Base-by-base conservation (phyloP, 768 basidiomycete genomes). In the Hygrocybe punicea region DNA sequence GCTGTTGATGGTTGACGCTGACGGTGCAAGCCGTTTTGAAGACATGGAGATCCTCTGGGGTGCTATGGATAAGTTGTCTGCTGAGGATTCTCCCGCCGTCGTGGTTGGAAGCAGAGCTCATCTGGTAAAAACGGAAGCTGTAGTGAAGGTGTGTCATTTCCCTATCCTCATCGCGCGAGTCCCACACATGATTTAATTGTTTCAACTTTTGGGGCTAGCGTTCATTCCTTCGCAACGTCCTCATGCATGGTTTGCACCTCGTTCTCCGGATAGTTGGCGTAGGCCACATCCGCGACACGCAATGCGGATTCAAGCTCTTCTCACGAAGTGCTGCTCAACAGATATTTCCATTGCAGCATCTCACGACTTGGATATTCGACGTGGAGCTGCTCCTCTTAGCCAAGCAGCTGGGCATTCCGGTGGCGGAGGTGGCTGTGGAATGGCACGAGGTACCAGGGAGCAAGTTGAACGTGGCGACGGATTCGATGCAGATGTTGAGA, bases 231-330 rank as follows among this genome's bases (percentile, higher is more conserved):
- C 89, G 95, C 33, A 98, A 97, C 66, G 73, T 96, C 57, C 85
- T 96, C 55, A 98, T 97, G 95, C 87, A 96, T 65, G 89, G 88
- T 4, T 82, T 98, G 57, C 95, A 98, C 69, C 86, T 91, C 17
- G 85, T 94, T 67, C 81, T 97, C 8, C 85, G 88, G 35, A 82
- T 96, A 46, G 85, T 96, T 29, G 94, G 95, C 47, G 93, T 94
- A 3, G 87, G 87, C 7, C 87, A 92, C 66, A 89, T 96, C 58
- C 84, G 91, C 23, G 94, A 97, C 74, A 98, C 95, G 16, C 95
- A 97, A 69, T 97, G 95, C 67, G 95, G 95, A 33, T 98, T 98
- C 84, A 98, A 98, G 73, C 82, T 98, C 24, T 95, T 96, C 73
- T 86, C 93, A 14, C 90, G 93, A 10, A 65, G 77, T 3, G 87